Base-by-base conservation (phyloP, 352 stramenopile species). In the Globisporangium solare region DNA sequence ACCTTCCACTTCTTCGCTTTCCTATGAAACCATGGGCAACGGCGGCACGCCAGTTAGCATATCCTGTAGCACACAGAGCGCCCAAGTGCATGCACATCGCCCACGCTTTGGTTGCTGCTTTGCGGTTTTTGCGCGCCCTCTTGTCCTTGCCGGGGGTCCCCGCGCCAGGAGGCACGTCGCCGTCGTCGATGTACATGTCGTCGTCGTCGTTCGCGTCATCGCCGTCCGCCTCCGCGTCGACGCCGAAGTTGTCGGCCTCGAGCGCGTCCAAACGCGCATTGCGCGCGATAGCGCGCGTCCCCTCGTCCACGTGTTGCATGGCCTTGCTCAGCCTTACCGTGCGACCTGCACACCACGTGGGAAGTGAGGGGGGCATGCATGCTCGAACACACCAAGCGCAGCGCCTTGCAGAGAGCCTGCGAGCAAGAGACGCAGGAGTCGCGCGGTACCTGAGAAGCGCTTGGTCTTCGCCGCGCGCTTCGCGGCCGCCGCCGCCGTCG, bases 171-270 rank as follows among this genome's bases (percentile, higher is more conserved):
- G 51, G 40, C 20, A 14, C 31, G n/a, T 56, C 61, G 17, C 89
- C 79, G 13, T 90, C 83, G 48, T 94, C 85, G 17, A 93, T 75
- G 56, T 94, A 94, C 20, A 73, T 51, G n/a, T 79, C 73, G 65
- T 83, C 70, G 57, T 54, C 63, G 52, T 88, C 74, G n/a, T 58
- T 60, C 41, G 65, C 66, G 27, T 70, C 60, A 47, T 71, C 76
- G 32, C 74, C 75, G 24, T 69, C 76, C 40, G 86, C 79, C 4
- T 77, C 65, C 27, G 56, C 75, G 18, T 91, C 84, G 60, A 87
- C 74, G 14, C 79, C 79, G 49, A 93, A 95, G 66, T 96, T 94
- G 58, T 97, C 87, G 6, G 84, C 87, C 69, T 97, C 88, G 7
- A 97, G 67, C 21, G 88, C 84, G 45, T 97, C 88, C 41, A 97